Conservation (phyloP, 2,329 filamentous ascomycete species). For the Fusarium nurragi region DNA sequence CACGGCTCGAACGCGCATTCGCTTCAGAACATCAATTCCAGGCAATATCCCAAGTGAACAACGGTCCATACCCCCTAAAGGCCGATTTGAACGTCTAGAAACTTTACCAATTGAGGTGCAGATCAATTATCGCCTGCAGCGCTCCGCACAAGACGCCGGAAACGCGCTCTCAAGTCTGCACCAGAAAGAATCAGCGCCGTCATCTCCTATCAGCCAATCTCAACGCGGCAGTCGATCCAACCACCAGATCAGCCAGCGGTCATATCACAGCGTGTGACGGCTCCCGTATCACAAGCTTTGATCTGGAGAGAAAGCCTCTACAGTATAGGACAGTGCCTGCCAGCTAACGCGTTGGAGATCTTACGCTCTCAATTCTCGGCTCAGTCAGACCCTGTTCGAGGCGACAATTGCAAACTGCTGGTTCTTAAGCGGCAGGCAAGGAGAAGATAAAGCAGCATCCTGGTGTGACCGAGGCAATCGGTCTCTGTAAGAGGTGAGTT, state of each 20-base stretch:
- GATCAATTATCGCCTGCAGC: not conserved
- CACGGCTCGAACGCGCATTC: slow-evolving; percentile 31
- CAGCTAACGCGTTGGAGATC: slow-evolving; percentile 4
- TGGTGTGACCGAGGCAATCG: slow-evolving; percentile 16
- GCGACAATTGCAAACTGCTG: slow-evolving; percentile 1
- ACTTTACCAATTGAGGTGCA: not conserved
- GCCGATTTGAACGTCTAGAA: not conserved
- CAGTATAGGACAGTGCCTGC: not conserved
- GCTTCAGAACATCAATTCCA: slow-evolving; percentile 29
- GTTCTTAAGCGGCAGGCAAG: not conserved
- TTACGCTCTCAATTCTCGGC: slow-evolving; percentile 13
- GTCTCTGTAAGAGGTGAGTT: slow-evolving; percentile 39
- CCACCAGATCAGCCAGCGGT: slow-evolving; percentile 9
- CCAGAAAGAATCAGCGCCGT: slow-evolving; percentile 16
- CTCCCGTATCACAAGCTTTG: slow-evolving; percentile 8
- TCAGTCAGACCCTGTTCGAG: not conserved
- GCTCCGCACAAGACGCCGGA: not conserved
- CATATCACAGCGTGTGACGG: slow-evolving; percentile 27
- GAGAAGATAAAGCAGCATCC: not conserved
- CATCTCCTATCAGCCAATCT: slow-evolving; percentile 35
- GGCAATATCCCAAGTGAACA: slow-evolving; percentile 26
- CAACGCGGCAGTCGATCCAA: slow-evolving; percentile 13
- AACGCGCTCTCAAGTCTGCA: slow-evolving; percentile 14
- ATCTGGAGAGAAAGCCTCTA: not conserved
- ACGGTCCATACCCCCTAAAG: slow-evolving; percentile 1